These are phyloP conservation scores for Chlorokybus atmophyticus DNA, from an alignment of 139 green algal species.

Conservation along the genomic window DNA sequence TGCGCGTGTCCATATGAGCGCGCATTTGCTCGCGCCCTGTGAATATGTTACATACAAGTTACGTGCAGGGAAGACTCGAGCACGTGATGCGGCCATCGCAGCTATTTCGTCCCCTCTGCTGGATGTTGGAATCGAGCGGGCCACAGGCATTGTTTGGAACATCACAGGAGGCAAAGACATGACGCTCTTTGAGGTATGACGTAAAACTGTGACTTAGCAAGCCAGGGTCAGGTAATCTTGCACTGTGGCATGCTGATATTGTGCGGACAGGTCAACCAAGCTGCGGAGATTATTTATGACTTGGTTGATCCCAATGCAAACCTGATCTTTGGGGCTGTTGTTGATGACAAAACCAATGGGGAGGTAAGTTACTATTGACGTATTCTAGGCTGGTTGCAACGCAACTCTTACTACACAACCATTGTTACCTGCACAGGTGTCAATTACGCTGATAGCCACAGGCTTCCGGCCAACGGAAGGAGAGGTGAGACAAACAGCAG, in stretches of 20 bases:
- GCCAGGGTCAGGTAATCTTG: not conserved
- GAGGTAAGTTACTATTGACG: too few species aligned
- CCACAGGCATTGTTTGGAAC: constrained; percentile 96
- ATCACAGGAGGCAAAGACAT: constrained; percentile 80
- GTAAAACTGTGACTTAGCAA: constrained; percentile 9
- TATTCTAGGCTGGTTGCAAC: too few species aligned
- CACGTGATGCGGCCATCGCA: constrained; percentile 24
- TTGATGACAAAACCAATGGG: too few species aligned
- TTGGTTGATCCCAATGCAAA: constrained; percentile 72
- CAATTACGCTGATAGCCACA: constrained; percentile 89
- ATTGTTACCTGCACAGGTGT: too few species aligned
- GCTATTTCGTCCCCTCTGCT: constrained; percentile 76
- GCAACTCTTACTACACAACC: too few species aligned
- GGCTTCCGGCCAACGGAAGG: too few species aligned
- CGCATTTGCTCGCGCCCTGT: too few species aligned
- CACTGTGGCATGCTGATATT: not conserved
- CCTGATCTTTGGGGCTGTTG: constrained; percentile 26
- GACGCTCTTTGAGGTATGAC: constrained; percentile 62
- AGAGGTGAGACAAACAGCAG: too few species aligned
- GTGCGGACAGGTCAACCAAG: constrained; percentile 64
- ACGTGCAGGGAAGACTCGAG: constrained; percentile 21
- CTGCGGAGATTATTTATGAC: constrained; percentile 81
- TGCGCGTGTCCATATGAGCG: too few species aligned
- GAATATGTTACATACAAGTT: too few species aligned
- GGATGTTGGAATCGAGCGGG: constrained; percentile 77